phyloP scores from a whole-genome alignment of 306 rosid species.

The Adenanthera pavonina region DNA sequence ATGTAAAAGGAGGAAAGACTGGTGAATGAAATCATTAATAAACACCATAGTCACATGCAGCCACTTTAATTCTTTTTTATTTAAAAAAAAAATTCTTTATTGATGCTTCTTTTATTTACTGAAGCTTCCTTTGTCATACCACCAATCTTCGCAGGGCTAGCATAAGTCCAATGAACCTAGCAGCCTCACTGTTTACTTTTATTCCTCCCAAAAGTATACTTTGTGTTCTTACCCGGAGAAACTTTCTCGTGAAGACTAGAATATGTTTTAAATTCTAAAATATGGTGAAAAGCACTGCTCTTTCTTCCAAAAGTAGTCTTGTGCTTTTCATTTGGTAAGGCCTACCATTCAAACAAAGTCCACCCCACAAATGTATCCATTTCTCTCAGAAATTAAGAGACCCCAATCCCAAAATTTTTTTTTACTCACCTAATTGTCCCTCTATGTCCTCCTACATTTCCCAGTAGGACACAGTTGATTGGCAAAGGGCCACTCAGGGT shows the following conservation, averaged over 20 bases:
- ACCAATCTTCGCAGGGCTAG: slow-evolving; percentile 23
- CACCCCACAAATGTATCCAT: not conserved
- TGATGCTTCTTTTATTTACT: slow-evolving; percentile 25
- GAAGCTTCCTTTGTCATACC: slow-evolving; percentile 42
- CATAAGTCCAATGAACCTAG: slow-evolving; percentile 21
- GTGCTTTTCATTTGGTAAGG: slow-evolving; percentile 25
- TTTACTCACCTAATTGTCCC: not conserved
- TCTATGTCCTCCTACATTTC: slow-evolving; percentile 16
- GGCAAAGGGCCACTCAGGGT: slow-evolving; percentile 33
- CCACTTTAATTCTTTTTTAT: not conserved
- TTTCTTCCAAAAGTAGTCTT: slow-evolving; percentile 26
- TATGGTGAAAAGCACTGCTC: slow-evolving; percentile 24
- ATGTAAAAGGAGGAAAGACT: not conserved
- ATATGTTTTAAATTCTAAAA: slow-evolving; percentile 15
- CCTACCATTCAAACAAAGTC: not conserved
- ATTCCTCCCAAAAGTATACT: not conserved
- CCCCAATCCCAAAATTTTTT: not conserved
- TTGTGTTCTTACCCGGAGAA: slow-evolving; percentile 17
- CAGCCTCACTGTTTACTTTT: slow-evolving; percentile 4
- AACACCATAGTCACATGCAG: slow-evolving; percentile 27
- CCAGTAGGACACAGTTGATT: slow-evolving; percentile 28
- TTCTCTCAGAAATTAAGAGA: not conserved
- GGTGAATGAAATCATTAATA: slow-evolving; percentile 56
- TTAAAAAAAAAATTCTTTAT: slow-evolving; percentile 25
- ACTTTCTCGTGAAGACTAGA: slow-evolving; percentile 44